Evolutionary conservation across 116 monocot genomes (phyloP), one percentile per base, ranked within the genome.

Genomic region (Zostera marina): DNA sequence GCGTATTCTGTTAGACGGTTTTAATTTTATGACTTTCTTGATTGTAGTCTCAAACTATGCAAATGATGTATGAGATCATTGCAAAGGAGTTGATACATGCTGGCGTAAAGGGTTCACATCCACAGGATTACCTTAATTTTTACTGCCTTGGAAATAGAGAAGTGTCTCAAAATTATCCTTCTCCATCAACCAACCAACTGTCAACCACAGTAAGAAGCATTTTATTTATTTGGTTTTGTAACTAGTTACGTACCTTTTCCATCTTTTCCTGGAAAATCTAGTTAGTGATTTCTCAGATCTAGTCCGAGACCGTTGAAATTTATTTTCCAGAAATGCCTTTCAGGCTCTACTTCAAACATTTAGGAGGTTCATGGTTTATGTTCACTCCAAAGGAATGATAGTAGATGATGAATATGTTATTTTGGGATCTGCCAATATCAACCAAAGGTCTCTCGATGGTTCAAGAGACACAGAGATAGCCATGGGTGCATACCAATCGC

Each of bases 301-400:
- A 32, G 11, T 54, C 43, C 41, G 19, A 41, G 23, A 41, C n/a
- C n/a, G n/a, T n/a, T n/a, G n/a, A n/a, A n/a, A n/a, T 21, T 52
- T 3, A 11, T 3, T 42, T 8, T 11, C 49, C 15, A 41, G 38
- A 39, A n/a, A 24, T 7, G 47, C 23, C 8, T 58, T 67, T 46
- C 75, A 91, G 82, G 68, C 62, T 4, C 44, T 52, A 56, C 55
- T 64, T 23, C 82, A 72, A 73, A 92, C 80, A 38, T 66, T 63
- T 44, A 71, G 78, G 41, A 72, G 92, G 10, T 92, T 92, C 71
- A 92, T 92, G 92, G 70, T 92, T 23, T 92, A 92, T 63, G 92
- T 92, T 53, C 92, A 92, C 74, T 72, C 87, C 22, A 92, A 92
- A 53, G 92, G 92, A 54, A 86, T 92, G 92, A 83, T 92, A 49